Evolutionary conservation across 2,329 filamentous ascomycete species (phyloP).

Genomic region (Arthrobotrys sinensis): DNA sequence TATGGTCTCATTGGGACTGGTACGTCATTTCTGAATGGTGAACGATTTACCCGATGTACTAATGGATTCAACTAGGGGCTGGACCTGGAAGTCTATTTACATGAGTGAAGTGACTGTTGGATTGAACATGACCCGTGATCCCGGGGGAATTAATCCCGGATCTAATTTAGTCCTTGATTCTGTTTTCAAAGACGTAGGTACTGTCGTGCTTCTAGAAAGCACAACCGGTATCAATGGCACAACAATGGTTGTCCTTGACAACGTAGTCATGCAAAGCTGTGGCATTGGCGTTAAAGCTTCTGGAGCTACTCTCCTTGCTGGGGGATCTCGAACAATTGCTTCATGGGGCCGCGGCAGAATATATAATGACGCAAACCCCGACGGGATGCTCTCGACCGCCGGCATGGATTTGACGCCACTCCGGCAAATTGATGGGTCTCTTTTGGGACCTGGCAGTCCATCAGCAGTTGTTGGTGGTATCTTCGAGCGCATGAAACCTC

Average conservation of each 20-base stretch:
- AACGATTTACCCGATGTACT: no score
- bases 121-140: slow-evolving; percentile 3
- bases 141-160: slow-evolving; percentile 4
- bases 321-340: slow-evolving; percentile 3
- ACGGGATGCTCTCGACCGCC: slow-evolving; percentile 71
- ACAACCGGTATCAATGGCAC: slow-evolving; percentile 3
- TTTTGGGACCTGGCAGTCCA: slow-evolving; percentile 69
- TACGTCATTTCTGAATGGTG: no score
- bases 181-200: neutral
- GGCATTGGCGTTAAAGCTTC: slow-evolving; percentile 3
- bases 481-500: slow-evolving; percentile 87
- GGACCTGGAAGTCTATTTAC: slow-evolving; percentile 24
- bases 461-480: slow-evolving; percentile 74
- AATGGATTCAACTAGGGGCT: no score
- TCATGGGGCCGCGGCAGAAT: slow-evolving; percentile 14
- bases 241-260: neutral
- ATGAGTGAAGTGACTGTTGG: slow-evolving; percentile 3
- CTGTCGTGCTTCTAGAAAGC: slow-evolving; percentile 8
- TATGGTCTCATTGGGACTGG: slow-evolving; percentile 75
- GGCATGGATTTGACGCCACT: neutral
- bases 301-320: slow-evolving; percentile 8
- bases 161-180: slow-evolving; percentile 27
- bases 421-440: neutral
- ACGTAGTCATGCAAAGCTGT: neutral
- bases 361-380: slow-evolving; percentile 67